Conservation (phyloP, 805 yeast genomes). For the Clavispora phyllophila region DNA sequence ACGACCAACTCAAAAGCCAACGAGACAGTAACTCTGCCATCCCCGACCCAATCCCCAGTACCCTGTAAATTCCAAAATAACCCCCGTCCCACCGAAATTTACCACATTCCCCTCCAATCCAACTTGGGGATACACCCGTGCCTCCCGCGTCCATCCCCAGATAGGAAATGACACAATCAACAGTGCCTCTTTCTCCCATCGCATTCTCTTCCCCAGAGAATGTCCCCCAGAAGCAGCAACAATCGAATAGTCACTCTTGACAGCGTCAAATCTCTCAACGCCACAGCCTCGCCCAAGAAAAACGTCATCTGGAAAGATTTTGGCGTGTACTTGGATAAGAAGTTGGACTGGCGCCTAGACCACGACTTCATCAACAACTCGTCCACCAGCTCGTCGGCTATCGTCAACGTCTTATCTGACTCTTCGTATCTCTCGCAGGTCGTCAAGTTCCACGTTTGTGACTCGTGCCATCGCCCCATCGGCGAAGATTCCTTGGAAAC, state of each 20-base stretch:
- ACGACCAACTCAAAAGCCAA: too few relatives aligned
- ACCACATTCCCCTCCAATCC: too few relatives aligned
- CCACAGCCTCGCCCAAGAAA: conserved; percentile 5
- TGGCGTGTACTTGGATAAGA: conserved; percentile 39
- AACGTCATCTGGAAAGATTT: conserved; percentile 40
- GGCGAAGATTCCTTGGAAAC: conserved; percentile 29
- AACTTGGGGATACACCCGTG: too few relatives aligned
- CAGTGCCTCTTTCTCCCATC: neutral
- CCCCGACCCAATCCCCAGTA: too few relatives aligned
- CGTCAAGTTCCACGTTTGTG: conserved; percentile 35
- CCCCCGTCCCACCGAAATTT: too few relatives aligned
- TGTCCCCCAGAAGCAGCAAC: conserved; percentile 12
- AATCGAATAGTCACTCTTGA: conserved; percentile 14
- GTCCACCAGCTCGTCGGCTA: conserved; percentile 17
- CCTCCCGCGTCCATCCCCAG: conserved; percentile 1
- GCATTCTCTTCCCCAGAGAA: neutral
- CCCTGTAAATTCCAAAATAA: too few relatives aligned
- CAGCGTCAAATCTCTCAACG: conserved; percentile 11
- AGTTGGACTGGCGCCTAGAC: conserved; percentile 24
- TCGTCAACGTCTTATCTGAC: conserved; percentile 20
- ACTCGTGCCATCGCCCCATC: conserved; percentile 35
- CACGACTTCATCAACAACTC: conserved; percentile 14
- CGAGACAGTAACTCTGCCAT: too few relatives aligned
- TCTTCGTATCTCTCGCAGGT: conserved; percentile 28
- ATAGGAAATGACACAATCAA: neutral